A percentile compares a stretch with the other conserved stretches of the same genome.
phyloP scores from a whole-genome alignment of 116 monocot species.

The Papilionanthe hybrid region DNA sequence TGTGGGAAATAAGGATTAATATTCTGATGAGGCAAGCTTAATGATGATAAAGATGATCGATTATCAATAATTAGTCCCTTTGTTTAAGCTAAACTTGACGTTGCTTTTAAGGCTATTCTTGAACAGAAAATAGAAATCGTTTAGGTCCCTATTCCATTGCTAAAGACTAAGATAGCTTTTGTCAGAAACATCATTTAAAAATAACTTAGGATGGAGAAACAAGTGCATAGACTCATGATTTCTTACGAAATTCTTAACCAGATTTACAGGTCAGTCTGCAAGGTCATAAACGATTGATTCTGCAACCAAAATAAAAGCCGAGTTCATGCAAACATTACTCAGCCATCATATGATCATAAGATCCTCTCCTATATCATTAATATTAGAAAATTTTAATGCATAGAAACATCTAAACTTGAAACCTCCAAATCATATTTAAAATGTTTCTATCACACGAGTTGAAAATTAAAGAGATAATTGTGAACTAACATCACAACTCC shows the following conservation, averaged over 20 bases:
- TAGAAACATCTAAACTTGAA: neutral
- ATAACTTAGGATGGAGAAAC: neutral
- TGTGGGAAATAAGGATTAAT: neutral
- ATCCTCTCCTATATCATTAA: neutral
- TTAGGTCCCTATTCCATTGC: neutral
- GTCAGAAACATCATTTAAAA: neutral
- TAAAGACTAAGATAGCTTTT: neutral
- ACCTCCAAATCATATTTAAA: neutral
- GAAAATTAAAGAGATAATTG: neutral
- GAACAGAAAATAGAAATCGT: neutral
- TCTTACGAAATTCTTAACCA: neutral
- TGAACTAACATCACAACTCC: neutral
- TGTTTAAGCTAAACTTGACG: neutral
- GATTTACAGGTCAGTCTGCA: neutral
- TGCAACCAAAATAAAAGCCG: neutral
- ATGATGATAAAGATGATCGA: neutral
- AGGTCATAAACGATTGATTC: neutral
- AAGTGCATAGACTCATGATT: neutral
- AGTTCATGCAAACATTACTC: neutral
- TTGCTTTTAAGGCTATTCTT: neutral
- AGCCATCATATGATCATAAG: neutral
- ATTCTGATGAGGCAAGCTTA: neutral
- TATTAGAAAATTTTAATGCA: neutral
- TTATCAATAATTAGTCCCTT: neutral
- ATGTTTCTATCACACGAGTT: neutral